Conservation (phyloP, 192 early-diverging fungal species). For the Phycomyces nitens region DNA sequence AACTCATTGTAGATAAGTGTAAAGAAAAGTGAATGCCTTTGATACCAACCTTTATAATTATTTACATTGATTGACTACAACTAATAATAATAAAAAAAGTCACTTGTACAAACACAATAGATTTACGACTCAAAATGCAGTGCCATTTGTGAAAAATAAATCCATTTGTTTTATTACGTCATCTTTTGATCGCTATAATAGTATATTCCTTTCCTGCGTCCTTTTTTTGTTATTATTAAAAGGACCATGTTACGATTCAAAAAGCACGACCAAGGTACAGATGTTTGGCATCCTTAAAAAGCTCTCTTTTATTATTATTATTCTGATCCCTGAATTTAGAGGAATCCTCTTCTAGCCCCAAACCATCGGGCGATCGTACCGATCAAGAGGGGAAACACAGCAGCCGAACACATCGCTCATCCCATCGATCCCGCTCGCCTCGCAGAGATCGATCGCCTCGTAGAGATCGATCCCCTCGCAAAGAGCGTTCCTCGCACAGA, state of each 20-base stretch:
- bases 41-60: too few relatives aligned
- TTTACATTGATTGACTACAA: too few relatives aligned
- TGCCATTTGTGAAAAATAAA: too few relatives aligned
- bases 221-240: too few relatives aligned
- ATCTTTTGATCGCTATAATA: too few relatives aligned
- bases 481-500: background rate
- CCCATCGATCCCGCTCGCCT: background rate
- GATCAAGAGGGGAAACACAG: background rate
- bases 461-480: background rate
- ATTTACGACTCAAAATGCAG: too few relatives aligned
- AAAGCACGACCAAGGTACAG: background rate
- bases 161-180: too few relatives aligned
- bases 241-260: background rate
- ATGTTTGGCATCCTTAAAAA: background rate
- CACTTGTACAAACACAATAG: too few relatives aligned
- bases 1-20: too few relatives aligned
- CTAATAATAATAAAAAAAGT: too few relatives aligned
- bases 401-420: background rate
- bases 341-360: background rate
- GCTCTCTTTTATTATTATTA: background rate
- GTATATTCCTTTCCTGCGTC: too few relatives aligned
- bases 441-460: background rate
- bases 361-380: background rate
- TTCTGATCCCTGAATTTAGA: background rate
- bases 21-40: too few relatives aligned